These are phyloP conservation scores for Ophiostoma fasciatum DNA, from an alignment of 2,329 filamentous ascomycete genomes.

Conservation along the genomic window DNA sequence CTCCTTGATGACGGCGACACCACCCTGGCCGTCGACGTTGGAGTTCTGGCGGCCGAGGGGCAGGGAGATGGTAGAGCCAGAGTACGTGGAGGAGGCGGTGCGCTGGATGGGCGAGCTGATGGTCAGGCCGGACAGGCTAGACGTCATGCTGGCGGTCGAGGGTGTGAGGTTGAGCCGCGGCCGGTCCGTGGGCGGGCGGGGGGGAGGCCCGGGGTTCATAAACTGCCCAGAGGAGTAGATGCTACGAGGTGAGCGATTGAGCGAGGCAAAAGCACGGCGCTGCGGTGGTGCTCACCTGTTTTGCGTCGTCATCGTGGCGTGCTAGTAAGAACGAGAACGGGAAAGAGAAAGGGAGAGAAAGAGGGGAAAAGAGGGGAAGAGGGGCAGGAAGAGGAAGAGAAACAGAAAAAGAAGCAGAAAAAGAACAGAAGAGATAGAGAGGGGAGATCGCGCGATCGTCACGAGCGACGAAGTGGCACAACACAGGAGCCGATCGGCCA, in stretches of 20 bases:
- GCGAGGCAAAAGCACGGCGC: no score
- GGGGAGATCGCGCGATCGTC: no score
- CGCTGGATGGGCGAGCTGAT: slow-evolving; percentile 52
- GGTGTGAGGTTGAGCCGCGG: slow-evolving; percentile 70
- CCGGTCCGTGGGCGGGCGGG: slow-evolving; percentile 72
- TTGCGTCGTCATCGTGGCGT: slow-evolving; percentile 7
- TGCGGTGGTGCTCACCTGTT: slow-evolving; percentile 2
- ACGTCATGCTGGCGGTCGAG: slow-evolving; percentile 56
- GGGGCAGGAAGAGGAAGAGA: background rate
- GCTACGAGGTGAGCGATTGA: slow-evolving; percentile 23
- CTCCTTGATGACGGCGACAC: slow-evolving; percentile 63
- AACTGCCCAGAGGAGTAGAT: slow-evolving; percentile 54
- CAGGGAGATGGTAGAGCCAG: slow-evolving; percentile 57
- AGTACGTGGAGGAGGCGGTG: slow-evolving; percentile 47
- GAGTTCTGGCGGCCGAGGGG: slow-evolving; percentile 49
- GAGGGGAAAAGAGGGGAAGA: no score
- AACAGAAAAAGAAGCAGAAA: background rate
- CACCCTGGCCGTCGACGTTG: slow-evolving; percentile 48
- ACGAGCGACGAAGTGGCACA: no score
- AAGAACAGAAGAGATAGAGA: no score
- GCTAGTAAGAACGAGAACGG: background rate
- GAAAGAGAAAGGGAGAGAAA: background rate
- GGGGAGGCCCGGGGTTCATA: slow-evolving; percentile 94
- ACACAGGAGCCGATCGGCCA: no score
- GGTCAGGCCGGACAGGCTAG: slow-evolving; percentile 66